These are phyloP conservation scores for Puccinia hordei DNA, from an alignment of 1,284 basidiomycete genomes.

Conservation along the genomic window DNA sequence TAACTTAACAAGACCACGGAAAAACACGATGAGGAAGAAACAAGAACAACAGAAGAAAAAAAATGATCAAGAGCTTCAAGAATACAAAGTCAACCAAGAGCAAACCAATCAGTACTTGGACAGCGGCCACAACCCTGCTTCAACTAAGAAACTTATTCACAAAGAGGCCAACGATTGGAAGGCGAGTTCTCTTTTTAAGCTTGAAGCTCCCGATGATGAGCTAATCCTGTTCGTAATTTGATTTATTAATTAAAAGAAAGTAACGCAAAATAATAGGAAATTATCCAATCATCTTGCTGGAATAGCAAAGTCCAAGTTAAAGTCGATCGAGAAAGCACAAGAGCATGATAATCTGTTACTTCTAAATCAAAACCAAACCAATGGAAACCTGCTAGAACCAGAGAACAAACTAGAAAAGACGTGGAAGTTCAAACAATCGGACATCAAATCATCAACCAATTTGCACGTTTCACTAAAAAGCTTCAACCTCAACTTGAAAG, in stretches of 20 bases:
- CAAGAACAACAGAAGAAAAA: constrained; percentile 14
- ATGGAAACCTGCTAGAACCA: constrained; percentile 34
- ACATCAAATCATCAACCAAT: constrained; percentile 40
- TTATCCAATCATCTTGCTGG: constrained; percentile 41
- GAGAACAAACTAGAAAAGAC: constrained; percentile 45
- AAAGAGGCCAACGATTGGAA: constrained; percentile 36
- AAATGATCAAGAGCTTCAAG: neutral
- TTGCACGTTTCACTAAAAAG: constrained; percentile 13
- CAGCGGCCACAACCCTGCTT: constrained; percentile 7
- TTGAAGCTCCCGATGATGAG: neutral
- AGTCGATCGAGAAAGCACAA: constrained; percentile 21
- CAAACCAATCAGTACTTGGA: constrained; percentile 32
- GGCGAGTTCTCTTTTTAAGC: constrained; percentile 1
- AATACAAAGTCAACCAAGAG: constrained; percentile 35
- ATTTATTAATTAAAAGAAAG: neutral
- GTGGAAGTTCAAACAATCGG: constrained; percentile 34
- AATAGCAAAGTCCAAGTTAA: constrained; percentile 22
- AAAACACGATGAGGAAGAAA: constrained; percentile 9
- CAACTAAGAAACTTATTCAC: constrained; percentile 34
- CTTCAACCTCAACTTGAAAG: constrained; percentile 32
- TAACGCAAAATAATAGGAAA: constrained; percentile 45
- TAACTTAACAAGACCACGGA: neutral
- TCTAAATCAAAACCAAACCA: constrained; percentile 25
- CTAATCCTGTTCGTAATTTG: neutral
- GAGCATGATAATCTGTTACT: constrained; percentile 47